Percentiles rank a stretch among this genome's conserved stretches.
Evolutionary conservation across 768 basidiomycete genomes (phyloP).

Genomic region (Gelatoporia subvermispora): DNA sequence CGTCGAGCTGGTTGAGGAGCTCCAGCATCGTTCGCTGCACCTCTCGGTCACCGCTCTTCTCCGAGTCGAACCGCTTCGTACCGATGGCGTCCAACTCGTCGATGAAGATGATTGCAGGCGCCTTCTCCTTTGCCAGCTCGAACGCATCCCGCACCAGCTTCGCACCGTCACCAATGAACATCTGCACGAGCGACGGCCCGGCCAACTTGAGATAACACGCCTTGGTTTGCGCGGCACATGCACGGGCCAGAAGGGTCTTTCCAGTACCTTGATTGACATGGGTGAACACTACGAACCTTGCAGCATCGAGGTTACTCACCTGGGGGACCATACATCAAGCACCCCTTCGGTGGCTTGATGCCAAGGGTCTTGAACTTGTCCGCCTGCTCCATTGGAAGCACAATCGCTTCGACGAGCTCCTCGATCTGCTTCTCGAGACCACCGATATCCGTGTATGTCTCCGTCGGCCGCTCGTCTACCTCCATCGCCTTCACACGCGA

Average conservation of each 20-base stretch:
- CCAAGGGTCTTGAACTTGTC: constrained; percentile 99
- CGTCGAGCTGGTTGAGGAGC: constrained; percentile 95
- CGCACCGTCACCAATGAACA: constrained; percentile 99
- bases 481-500: constrained; percentile 99
- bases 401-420: constrained; percentile 96
- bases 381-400: constrained; percentile 96
- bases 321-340: constrained; percentile 98
- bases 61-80: constrained; percentile 96
- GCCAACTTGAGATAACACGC: constrained; percentile 98
- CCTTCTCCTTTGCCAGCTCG: constrained; percentile 96
- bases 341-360: constrained; percentile 96
- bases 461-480: constrained; percentile 96
- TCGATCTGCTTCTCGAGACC: constrained; percentile 99
- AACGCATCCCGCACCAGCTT: constrained; percentile 98
- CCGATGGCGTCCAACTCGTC: constrained; percentile 99
- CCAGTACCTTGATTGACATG: constrained; percentile 63
- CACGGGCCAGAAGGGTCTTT: constrained; percentile 95
- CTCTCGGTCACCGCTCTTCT: constrained; percentile 98
- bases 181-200: constrained; percentile 96
- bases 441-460: constrained; percentile 96
- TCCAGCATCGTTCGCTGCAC: constrained; percentile 99
- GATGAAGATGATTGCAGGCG: constrained; percentile 98
- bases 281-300: neutral
- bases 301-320: constrained; percentile 41
- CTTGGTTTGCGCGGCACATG: constrained; percentile 96